These are phyloP conservation scores for Leersia perrieri DNA, from an alignment of 176 grass and related monocot genomes.

Conservation along the genomic window DNA sequence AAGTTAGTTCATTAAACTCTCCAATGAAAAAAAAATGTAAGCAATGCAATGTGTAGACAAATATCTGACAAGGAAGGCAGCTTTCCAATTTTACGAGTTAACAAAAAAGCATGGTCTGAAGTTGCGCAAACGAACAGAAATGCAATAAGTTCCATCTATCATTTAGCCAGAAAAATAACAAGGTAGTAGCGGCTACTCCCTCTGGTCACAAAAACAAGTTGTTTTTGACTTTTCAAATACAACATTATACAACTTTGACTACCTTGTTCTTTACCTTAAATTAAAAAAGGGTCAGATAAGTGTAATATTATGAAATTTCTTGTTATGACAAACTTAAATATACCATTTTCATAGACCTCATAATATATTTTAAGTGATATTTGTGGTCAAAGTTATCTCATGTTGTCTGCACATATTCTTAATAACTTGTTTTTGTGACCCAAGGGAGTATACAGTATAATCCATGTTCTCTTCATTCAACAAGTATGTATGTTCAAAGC, in stretches of 20 bases:
- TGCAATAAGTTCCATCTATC: neutral
- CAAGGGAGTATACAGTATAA: neutral
- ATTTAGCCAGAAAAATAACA: neutral
- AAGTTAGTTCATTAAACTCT: neutral
- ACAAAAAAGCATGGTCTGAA: neutral
- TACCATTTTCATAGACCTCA: too few species aligned
- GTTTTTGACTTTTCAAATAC: too few species aligned
- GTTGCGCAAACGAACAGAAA: neutral
- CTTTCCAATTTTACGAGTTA: neutral
- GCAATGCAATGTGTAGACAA: neutral
- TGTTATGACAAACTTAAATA: too few species aligned
- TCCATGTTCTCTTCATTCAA: neutral
- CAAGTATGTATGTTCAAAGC: neutral
- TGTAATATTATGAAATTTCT: too few species aligned
- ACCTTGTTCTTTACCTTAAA: too few species aligned
- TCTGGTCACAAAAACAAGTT: too few species aligned
- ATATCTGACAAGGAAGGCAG: neutral
- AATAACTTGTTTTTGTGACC: too few species aligned
- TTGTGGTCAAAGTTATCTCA: too few species aligned
- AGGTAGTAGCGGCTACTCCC: neutral
- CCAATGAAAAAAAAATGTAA: neutral
- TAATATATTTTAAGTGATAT: too few species aligned
- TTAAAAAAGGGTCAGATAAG: too few species aligned
- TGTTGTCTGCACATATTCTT: too few species aligned
- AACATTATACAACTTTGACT: too few species aligned